A percentile compares a stretch with the other conserved stretches of the same genome.
These are phyloP conservation scores for Dichomitus squalens DNA, from an alignment of 1,284 basidiomycete genomes.

Conservation along the genomic window DNA sequence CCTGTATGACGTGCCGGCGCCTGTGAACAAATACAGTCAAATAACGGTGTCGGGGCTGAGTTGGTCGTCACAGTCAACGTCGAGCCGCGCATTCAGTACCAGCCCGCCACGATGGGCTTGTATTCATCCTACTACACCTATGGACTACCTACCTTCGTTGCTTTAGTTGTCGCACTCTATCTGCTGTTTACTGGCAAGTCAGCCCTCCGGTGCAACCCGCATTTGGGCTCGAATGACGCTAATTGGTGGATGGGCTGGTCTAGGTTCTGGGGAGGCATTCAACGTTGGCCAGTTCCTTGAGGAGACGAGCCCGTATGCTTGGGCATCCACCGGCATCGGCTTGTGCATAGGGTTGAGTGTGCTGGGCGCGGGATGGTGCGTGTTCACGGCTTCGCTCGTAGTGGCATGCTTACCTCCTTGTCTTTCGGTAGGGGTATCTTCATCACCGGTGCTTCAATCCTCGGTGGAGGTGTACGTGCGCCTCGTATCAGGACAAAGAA, in stretches of 20 bases:
- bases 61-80: constrained; percentile 17
- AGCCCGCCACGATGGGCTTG: constrained; percentile 43
- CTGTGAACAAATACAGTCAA: constrained; percentile 14
- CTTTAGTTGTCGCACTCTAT: constrained; percentile 75
- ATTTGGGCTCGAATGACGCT: background rate
- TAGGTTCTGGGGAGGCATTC: constrained; percentile 88
- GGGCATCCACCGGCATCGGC: constrained; percentile 91
- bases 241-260: background rate
- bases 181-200: constrained; percentile 83
- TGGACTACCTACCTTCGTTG: constrained; percentile 68
- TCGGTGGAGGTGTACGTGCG: constrained; percentile 93
- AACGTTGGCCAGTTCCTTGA: constrained; percentile 92
- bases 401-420: background rate
- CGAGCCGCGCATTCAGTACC: constrained; percentile 10
- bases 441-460: constrained; percentile 92
- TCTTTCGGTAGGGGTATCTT: constrained; percentile 89
- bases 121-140: constrained; percentile 58
- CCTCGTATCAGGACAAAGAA: constrained; percentile 98
- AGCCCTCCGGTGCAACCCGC: background rate
- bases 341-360: constrained; percentile 95
- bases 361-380: constrained; percentile 93
- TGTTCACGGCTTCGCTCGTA: constrained; percentile 15
- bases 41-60: constrained; percentile 2
- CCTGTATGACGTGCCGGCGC: constrained; percentile 12
- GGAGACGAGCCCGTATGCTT: constrained; percentile 91